phyloP scores from a whole-genome alignment of 2,329 filamentous ascomycete species.

The Fusarium citri region DNA sequence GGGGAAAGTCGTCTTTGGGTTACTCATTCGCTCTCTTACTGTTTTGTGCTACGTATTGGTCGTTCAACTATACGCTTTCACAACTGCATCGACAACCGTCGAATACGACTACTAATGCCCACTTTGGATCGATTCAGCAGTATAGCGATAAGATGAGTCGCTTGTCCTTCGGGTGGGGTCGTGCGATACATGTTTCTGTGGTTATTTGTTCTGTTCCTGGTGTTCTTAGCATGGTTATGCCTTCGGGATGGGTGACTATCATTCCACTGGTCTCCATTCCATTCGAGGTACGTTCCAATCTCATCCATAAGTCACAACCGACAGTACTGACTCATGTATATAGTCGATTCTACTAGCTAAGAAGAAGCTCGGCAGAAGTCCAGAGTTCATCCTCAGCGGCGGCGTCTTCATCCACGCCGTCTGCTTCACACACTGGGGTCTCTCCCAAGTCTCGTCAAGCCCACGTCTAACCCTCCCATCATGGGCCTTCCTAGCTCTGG shows the following conservation, averaged over 20 bases:
- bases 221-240: background rate
- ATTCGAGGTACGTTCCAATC: background rate
- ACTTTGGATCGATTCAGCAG: background rate
- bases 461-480: background rate
- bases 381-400: background rate
- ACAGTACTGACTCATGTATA: background rate
- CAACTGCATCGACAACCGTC: background rate
- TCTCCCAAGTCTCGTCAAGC: background rate
- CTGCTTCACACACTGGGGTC: slow-evolving; percentile 3
- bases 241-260: background rate
- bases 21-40: background rate
- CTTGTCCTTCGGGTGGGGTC: background rate
- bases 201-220: background rate
- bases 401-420: background rate
- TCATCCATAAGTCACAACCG: fast-evolving
- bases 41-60: background rate
- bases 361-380: background rate
- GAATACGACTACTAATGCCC: background rate
- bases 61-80: background rate
- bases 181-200: background rate
- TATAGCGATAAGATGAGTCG: background rate
- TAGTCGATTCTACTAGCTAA: background rate
- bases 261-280: background rate
- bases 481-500: background rate
- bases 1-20: too few relatives aligned